Evolutionary conservation across 2,329 filamentous ascomycete species (phyloP).

Genomic region (Stemphylium vesicarium): DNA sequence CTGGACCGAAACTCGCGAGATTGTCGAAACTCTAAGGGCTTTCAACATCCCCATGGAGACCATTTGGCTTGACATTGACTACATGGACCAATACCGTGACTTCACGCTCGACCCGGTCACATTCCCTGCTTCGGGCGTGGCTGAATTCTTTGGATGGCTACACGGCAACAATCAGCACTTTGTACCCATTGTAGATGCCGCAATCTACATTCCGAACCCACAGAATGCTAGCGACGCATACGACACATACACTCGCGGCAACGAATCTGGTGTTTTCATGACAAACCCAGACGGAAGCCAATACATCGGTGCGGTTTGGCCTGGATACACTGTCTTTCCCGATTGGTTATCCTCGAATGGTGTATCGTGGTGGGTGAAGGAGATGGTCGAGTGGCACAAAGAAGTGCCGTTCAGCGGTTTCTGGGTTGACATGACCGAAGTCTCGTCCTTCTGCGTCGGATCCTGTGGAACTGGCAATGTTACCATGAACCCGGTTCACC

Average conservation of each 20-base stretch:
- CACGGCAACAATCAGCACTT: conserved; percentile 64
- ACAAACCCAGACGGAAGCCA: conserved; percentile 61
- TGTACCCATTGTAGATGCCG: conserved; percentile 66
- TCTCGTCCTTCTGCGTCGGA: conserved; percentile 71
- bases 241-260: conserved; percentile 58
- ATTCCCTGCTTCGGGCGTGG: conserved; percentile 58
- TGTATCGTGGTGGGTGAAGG: conserved; percentile 65
- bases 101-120: conserved; percentile 63
- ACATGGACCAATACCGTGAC: conserved; percentile 57
- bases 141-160: conserved; percentile 59
- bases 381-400: conserved; percentile 59
- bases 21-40: conserved; percentile 59
- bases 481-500: conserved; percentile 71
- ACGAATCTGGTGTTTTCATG: conserved; percentile 58
- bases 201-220: conserved; percentile 76
- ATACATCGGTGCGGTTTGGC: conserved; percentile 64
- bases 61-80: conserved; percentile 56
- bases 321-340: conserved; percentile 66
- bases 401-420: conserved; percentile 61
- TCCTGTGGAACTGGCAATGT: conserved; percentile 72
- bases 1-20: conserved; percentile 69
- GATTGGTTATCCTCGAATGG: conserved; percentile 67
- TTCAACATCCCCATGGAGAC: conserved; percentile 62
- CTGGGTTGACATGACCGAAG: conserved; percentile 70
- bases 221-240: conserved; percentile 68